A percentile compares a stretch with the other conserved stretches of the same genome.
These are phyloP conservation scores for Withania somnifera DNA, from an alignment of 305 asterid species.

Conservation along the genomic window DNA sequence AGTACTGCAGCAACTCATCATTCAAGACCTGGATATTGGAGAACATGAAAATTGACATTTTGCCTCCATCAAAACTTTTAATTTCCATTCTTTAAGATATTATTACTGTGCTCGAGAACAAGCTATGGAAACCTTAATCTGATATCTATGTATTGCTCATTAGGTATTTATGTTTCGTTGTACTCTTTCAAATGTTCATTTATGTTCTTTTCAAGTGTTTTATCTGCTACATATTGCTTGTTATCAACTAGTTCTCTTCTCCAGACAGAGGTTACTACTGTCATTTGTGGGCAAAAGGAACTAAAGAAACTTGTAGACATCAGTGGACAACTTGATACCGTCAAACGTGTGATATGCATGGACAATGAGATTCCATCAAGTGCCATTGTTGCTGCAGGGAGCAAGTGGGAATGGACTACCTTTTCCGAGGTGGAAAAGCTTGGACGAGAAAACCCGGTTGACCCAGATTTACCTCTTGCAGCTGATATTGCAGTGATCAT, in stretches of 20 bases:
- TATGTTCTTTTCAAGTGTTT: neutral
- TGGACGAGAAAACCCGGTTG: slow-evolving; percentile 67
- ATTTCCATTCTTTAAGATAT: neutral
- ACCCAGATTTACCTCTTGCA: slow-evolving; percentile 72
- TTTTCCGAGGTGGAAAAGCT: slow-evolving; percentile 60
- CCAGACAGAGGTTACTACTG: slow-evolving; percentile 98
- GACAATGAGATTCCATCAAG: slow-evolving; percentile 63
- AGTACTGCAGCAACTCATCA: neutral
- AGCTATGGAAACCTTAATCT: neutral
- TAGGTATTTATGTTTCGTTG: neutral
- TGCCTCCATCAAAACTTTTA: neutral
- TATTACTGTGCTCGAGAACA: neutral
- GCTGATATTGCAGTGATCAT: slow-evolving; percentile 94
- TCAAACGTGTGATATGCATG: slow-evolving; percentile 77
- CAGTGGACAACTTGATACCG: slow-evolving; percentile 88
- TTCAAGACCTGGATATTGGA: neutral
- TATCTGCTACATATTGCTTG: neutral
- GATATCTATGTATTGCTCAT: neutral
- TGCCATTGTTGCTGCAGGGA: slow-evolving; percentile 32
- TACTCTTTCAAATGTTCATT: neutral
- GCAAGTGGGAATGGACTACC: slow-evolving; percentile 57
- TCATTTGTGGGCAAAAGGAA: slow-evolving; percentile 84
- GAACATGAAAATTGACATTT: neutral
- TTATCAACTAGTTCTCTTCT: slow-evolving; percentile 20
- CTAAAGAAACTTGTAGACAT: slow-evolving; percentile 72